A percentile compares a stretch with the other conserved stretches of the same genome.
These are phyloP conservation scores for Powellomyces hirtus DNA, from an alignment of 192 early-diverging fungal genomes.

Conservation along the genomic window DNA sequence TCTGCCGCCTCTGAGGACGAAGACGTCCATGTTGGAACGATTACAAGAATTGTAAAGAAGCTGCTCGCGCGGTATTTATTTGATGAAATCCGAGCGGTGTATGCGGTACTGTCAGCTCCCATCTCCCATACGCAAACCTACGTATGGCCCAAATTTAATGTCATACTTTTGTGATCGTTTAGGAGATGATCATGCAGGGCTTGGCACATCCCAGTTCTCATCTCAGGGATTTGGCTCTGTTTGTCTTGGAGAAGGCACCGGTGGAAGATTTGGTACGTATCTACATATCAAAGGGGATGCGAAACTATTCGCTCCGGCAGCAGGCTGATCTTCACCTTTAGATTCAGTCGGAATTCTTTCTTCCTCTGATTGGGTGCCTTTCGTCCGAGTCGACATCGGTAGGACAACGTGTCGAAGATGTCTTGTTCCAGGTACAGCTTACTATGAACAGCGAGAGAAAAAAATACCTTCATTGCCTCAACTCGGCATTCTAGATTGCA, in stretches of 20 bases:
- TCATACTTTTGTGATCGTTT: no score
- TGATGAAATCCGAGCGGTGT: not conserved
- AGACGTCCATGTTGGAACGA: not conserved
- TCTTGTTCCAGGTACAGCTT: no score
- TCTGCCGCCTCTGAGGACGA: not conserved
- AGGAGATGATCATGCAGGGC: constrained; percentile 9
- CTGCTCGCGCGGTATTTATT: not conserved
- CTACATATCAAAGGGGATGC: no score
- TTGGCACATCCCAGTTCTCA: not conserved
- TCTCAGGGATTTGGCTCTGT: constrained; percentile 40
- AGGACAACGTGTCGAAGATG: constrained; percentile 12
- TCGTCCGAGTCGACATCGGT: constrained; percentile 23
- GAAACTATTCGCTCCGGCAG: no score
- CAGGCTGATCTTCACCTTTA: no score
- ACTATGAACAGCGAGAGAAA: no score
- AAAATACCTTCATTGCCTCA: no score
- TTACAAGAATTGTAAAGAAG: constrained; percentile 1
- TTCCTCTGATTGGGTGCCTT: constrained; percentile 1
- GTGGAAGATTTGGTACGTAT: constrained; percentile 29
- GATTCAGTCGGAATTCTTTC: constrained; percentile 8
- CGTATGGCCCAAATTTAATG: no score
- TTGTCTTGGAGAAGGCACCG: constrained; percentile 45
- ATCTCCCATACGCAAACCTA: not conserved
- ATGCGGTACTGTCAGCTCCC: not conserved
- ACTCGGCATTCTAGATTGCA: constrained; percentile 21